Evolutionary conservation across 768 basidiomycete genomes (phyloP).

Genomic region (Lactifluus rugatus): DNA sequence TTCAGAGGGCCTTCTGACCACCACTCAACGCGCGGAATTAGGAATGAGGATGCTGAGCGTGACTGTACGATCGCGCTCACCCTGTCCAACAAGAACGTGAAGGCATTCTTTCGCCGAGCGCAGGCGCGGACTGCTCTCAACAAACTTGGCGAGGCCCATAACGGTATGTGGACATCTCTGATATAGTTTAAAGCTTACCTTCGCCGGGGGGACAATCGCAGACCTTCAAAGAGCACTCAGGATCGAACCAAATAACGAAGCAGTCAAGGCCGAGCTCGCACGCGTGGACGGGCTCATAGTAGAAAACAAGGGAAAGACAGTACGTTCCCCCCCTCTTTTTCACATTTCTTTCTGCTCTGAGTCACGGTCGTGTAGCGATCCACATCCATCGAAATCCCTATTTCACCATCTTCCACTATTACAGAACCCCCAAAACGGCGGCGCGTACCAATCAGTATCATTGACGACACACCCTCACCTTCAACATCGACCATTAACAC

Average conservation of each 20-base stretch:
- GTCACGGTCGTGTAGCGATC: conserved; percentile 21
- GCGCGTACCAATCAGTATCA: conserved; percentile 54
- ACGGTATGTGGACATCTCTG: conserved; percentile 41
- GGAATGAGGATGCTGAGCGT: conserved; percentile 19
- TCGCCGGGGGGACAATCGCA: conserved; percentile 23
- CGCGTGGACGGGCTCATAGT: conserved; percentile 37
- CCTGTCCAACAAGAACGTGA: conserved; percentile 53
- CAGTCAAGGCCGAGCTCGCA: conserved; percentile 53
- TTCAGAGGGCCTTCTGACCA: background rate
- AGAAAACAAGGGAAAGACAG: conserved; percentile 27
- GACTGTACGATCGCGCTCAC: conserved; percentile 58
- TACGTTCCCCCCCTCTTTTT: background rate
- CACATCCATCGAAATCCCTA: conserved; percentile 21
- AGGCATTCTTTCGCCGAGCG: conserved; percentile 69
- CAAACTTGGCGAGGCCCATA: conserved; percentile 46
- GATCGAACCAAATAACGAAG: conserved; percentile 54
- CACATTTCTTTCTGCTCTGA: background rate
- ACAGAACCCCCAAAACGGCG: conserved; percentile 31
- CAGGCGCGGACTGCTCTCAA: conserved; percentile 57
- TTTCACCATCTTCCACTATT: conserved; percentile 5
- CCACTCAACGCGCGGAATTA: background rate
- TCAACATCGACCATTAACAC: conserved; percentile 5
- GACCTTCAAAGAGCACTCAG: conserved; percentile 52
- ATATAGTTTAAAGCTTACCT: background rate
- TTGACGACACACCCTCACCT: conserved; percentile 29